Base-by-base conservation (phyloP, 768 basidiomycete genomes). In the Mycena indigotica region DNA sequence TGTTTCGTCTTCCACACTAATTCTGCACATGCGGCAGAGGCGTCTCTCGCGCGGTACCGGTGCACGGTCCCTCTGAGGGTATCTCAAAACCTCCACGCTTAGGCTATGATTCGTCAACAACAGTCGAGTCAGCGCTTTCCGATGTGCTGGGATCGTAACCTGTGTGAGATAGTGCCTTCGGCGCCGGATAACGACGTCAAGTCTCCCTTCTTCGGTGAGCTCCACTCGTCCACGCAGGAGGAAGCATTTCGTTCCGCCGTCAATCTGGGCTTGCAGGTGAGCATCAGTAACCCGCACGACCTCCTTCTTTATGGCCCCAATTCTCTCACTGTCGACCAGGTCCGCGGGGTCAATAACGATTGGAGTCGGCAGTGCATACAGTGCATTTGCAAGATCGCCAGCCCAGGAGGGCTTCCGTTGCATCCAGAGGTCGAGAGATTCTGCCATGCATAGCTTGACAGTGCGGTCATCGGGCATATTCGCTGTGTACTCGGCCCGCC, bases 221-320 rank as follows among this genome's bases (percentile, higher is more conserved):
- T 57, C 56, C 2, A 52, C 4, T 12, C 56, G 56, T 8, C 38
- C 39, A 1, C 50, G 56, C 1, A 57, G 56, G 32, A 57, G 4
- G 19, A 44, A 38, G 3, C 48, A 51, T 23, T 52, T 57, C n/a
- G 50, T 19, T 8, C 41, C 17, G 6, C 16, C 17, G 21, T 57
- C 50, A 5, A 57, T 45, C 13, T 45, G 19, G 8, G 16, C 21
- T 28, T 57, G 56, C 29, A 57, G 17, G 41, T 48, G 28, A 2
- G 8, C 19, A 44, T 58, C 45, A 4, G 50, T 24, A 6, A 40
- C 16, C 16, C 16, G 23, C 24, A 19, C 23, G 4, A 58, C 25
- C 6, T 35, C n/a, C 41, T 53, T 35, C 3, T 26, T 46, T 15
- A 46, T 23, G 17, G 19, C 4, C 16, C 17, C 25, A n/a, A 53